Percentiles rank a stretch among this genome's conserved stretches.
These are phyloP conservation scores for Backusella psychrophila DNA, from an alignment of 192 early-diverging fungal genomes.

Conservation along the genomic window DNA sequence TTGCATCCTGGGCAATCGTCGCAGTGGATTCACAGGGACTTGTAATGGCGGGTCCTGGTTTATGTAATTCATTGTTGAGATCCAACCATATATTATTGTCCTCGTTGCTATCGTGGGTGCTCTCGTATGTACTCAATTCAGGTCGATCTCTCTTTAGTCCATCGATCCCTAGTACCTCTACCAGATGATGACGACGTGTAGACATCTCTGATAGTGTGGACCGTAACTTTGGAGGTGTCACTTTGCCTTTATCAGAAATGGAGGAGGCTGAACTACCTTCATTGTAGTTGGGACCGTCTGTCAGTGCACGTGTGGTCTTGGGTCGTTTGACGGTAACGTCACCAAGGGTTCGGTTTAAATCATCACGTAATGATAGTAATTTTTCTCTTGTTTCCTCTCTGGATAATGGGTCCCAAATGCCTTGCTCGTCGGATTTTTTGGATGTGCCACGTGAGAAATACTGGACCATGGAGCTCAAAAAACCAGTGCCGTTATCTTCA, in stretches of 20 bases:
- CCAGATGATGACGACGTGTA: constrained; percentile 24
- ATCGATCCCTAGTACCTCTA: constrained; percentile 36
- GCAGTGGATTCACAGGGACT: constrained; percentile 13
- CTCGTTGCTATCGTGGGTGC: neutral
- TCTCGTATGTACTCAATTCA: neutral
- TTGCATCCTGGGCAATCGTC: constrained; percentile 17
- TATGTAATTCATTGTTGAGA: constrained; percentile 29
- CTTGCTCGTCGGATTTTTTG: neutral
- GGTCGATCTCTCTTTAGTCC: neutral
- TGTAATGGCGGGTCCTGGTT: constrained; percentile 30
- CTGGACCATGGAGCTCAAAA: neutral
- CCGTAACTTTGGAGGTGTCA: neutral
- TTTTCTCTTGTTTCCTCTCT: constrained; percentile 15
- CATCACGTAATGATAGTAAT: constrained; percentile 20
- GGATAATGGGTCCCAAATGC: constrained; percentile 17
- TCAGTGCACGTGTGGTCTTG: neutral
- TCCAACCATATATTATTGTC: constrained; percentile 21
- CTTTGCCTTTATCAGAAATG: neutral
- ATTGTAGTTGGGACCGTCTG: neutral
- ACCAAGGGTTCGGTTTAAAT: neutral
- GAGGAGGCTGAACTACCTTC: neutral
- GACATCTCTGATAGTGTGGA: neutral
- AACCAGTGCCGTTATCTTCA: neutral
- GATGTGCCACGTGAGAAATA: neutral
- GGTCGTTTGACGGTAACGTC: neutral